Conservation (phyloP, 129 eudicot species). For the Saposhnikovia divaricata region DNA sequence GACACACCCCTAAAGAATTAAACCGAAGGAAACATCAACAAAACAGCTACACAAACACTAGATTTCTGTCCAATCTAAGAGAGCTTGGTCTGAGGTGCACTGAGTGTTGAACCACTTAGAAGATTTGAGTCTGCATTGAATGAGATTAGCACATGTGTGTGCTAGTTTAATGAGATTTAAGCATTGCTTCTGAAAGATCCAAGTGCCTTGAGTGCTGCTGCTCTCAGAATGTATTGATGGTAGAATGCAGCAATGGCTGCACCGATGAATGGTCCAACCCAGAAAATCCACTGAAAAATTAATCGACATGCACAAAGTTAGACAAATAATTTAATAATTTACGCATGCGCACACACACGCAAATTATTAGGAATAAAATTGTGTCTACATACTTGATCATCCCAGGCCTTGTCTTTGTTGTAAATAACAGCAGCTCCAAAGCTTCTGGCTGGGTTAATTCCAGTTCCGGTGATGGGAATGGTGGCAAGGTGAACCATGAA, state of each 20-base stretch:
- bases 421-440: constrained; percentile 9
- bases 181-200: constrained; percentile 9
- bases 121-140: too few relatives aligned
- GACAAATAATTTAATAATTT: not conserved
- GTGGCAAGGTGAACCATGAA: constrained; percentile 10
- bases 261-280: not conserved
- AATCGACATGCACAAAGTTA: not conserved
- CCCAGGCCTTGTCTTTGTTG: constrained; percentile 12
- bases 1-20: too few relatives aligned
- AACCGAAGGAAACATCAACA: too few relatives aligned
- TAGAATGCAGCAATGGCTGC: constrained; percentile 7
- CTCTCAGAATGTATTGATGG: constrained; percentile 5
- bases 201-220: not conserved
- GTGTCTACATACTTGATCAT: constrained; percentile 3
- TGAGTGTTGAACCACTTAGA: too few relatives aligned
- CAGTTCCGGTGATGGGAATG: constrained; percentile 6
- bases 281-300: constrained; percentile 3
- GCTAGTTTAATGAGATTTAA: too few relatives aligned
- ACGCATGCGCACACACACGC: not conserved
- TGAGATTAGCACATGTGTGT: too few relatives aligned
- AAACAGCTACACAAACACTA: too few relatives aligned
- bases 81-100: too few relatives aligned
- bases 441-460: constrained; percentile 7
- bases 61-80: too few relatives aligned
- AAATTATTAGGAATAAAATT: not conserved